Evolutionary conservation across 352 stramenopile species (phyloP), one percentile per base, ranked within the genome.

Genomic region (Phytophthora idaei): DNA sequence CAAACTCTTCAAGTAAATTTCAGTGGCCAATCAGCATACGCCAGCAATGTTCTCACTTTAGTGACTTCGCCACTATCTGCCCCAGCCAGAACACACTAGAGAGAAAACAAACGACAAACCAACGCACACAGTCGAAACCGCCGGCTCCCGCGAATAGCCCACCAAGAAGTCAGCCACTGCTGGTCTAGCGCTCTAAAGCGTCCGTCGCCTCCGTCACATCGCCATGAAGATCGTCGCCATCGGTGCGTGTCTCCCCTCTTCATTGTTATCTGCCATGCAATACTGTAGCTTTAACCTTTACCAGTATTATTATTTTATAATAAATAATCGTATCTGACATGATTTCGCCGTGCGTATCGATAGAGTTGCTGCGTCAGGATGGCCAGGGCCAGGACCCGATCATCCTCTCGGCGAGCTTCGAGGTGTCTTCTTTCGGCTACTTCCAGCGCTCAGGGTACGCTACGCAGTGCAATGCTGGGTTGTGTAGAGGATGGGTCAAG

Each of bases 171-270:
- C 50, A 31, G 17, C 34, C 44, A 52, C 27, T 34, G 14, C 34
- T 32, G 37, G 46, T 49, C 34, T 39, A 32, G 10, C 48, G 21
- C 41, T n/a, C 49, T 37, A 47, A 21, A 21, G 36, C 25, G 25
- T 48, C n/a, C 28, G 4, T 57, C 32, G 46, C 45, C 44, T 28
- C 7, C 27, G 41, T 57, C 41, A n/a, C 47, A 49, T 47, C 50
- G 45, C 59, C 69, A 93, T 95, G 83, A 95, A 95, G 82, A 91
- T 95, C 76, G 83, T 95, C 46, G 80, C 87, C 31, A 93, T 95
- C 70, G 80, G 87, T 93, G 58, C 62, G 83, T 76, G 25, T 36
- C 15, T 39, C 28, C 25, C 41, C 27, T 37, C 57, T 42, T 12
- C 46, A 11, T 10, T 29, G 8, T 34, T n/a, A 17, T 34, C 15